These are phyloP conservation scores for Syzygium syzygioides DNA, from an alignment of 441 rosid species.

Conservation along the genomic window DNA sequence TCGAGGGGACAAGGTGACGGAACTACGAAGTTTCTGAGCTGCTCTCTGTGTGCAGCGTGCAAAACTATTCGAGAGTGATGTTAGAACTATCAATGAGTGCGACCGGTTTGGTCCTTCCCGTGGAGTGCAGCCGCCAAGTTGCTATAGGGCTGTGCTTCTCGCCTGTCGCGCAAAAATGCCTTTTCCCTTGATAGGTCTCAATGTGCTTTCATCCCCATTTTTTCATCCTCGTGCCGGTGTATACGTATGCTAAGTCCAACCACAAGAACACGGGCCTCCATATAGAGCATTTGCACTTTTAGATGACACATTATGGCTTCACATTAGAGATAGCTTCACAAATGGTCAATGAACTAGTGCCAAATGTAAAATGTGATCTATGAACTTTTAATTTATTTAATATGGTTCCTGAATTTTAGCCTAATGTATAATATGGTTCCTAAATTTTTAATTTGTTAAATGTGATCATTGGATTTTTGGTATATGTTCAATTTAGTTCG, in stretches of 20 bases:
- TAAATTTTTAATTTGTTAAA: no score
- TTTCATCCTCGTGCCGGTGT: neutral
- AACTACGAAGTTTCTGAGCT: neutral
- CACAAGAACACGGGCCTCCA: neutral
- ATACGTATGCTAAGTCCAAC: neutral
- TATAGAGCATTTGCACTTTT: neutral
- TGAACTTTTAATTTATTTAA: no score
- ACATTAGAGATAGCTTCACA: no score
- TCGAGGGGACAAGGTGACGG: neutral
- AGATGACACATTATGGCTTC: neutral
- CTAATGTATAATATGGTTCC: no score
- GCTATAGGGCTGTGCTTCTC: neutral
- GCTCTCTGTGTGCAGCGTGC: neutral
- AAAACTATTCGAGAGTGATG: neutral
- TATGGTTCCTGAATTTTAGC: accelerated
- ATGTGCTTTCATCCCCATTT: neutral
- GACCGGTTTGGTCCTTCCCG: neutral
- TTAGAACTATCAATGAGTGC: neutral
- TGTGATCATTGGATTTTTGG: no score
- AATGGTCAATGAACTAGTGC: no score
- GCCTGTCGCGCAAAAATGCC: neutral
- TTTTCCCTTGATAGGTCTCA: neutral
- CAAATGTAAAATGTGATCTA: no score
- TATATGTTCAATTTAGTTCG: no score
- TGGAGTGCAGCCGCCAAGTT: neutral